A percentile compares a stretch with the other conserved stretches of the same genome.
These are phyloP conservation scores for Fusarium sp. DNA, from an alignment of 2,329 filamentous ascomycete genomes.

Conservation along the genomic window DNA sequence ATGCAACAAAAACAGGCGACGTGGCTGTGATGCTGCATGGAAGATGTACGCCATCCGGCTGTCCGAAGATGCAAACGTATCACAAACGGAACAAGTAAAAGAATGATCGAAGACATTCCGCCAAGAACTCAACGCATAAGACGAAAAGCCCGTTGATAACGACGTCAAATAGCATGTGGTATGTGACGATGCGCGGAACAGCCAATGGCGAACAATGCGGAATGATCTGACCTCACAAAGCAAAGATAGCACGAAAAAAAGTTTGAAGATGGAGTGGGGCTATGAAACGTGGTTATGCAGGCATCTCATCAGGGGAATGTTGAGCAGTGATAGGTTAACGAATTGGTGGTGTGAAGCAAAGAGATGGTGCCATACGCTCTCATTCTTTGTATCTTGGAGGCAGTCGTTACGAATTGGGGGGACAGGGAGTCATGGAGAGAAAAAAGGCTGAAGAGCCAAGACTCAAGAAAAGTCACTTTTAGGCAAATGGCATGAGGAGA, in stretches of 20 bases:
- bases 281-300: constrained; percentile 37
- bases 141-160: background rate
- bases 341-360: constrained; percentile 1
- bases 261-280: constrained; percentile 17
- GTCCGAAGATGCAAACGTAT: constrained; percentile 8
- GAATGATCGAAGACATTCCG: constrained; percentile 21
- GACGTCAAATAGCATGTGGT: background rate
- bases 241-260: background rate
- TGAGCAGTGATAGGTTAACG: constrained; percentile 10
- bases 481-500: background rate
- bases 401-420: background rate
- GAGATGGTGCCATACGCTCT: constrained; percentile 16
- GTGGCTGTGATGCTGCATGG: background rate
- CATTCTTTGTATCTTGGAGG: background rate
- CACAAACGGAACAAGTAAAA: constrained; percentile 28
- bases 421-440: background rate
- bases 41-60: constrained; percentile 26
- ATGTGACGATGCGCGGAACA: constrained; percentile 21
- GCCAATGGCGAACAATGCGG: constrained; percentile 17
- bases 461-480: background rate
- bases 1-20: background rate
- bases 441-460: constrained; percentile 3
- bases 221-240: constrained; percentile 5
- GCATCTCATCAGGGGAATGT: constrained; percentile 19
- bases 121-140: constrained; percentile 12